Evolutionary conservation across 441 rosid genomes (phyloP).

Genomic region (Raphanus hybrid): DNA sequence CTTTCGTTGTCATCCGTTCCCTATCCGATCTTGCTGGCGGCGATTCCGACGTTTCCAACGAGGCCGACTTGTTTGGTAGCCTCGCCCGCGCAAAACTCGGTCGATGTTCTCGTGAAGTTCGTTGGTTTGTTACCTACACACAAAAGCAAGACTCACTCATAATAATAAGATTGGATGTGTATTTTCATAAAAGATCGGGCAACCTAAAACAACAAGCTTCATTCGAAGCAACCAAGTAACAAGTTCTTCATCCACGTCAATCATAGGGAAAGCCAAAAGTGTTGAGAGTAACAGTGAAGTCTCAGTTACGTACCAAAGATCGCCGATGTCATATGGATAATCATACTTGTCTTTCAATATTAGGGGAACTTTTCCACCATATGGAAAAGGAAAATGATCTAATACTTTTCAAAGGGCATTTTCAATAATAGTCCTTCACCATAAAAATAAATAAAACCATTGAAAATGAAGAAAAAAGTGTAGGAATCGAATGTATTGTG

Average conservation of each 20-base stretch:
- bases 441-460: too few relatives aligned
- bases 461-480: too few relatives aligned
- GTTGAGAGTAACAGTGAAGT: too few relatives aligned
- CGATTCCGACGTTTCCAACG: conserved; percentile 63
- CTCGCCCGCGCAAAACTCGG: conserved; percentile 66
- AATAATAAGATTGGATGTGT: not conserved
- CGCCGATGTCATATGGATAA: too few relatives aligned
- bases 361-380: too few relatives aligned
- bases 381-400: too few relatives aligned
- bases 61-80: conserved; percentile 49
- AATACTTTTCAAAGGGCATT: too few relatives aligned
- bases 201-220: not conserved
- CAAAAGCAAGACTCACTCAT: not conserved
- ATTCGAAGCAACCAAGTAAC: too few relatives aligned
- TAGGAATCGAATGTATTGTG: not conserved
- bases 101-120: conserved; percentile 49
- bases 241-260: too few relatives aligned
- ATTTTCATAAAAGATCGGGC: not conserved
- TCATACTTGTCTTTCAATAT: too few relatives aligned
- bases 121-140: conserved; percentile 40
- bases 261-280: too few relatives aligned
- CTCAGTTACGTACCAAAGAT: too few relatives aligned
- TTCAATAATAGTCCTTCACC: not conserved
- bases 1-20: conserved; percentile 63
- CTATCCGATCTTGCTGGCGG: conserved; percentile 81